Base-by-base conservation (phyloP, 1,284 basidiomycete species). In the Leccinum pachyderme region DNA sequence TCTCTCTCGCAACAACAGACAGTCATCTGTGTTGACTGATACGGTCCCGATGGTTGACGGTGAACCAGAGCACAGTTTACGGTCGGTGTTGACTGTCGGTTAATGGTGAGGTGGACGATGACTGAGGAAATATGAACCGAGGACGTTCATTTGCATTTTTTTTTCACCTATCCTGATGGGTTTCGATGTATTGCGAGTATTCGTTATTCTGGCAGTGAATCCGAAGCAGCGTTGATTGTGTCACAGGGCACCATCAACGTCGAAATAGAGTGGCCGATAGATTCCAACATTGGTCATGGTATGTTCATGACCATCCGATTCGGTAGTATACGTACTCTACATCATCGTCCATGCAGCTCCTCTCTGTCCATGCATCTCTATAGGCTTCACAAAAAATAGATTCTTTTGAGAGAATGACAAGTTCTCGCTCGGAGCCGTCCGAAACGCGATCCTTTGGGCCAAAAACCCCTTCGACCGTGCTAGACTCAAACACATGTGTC, bases 311-410 rank as follows among this genome's bases (percentile, higher is more conserved):
- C 88, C 86, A 89, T 25, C 82, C 82, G 57, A 90, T 87, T 50
- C 70, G 75, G 70, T 84, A 90, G 64, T 86, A 81, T 13, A 77
- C 74, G 62, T 90, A 90, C 63, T 81, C 73, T 48, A 81, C 80
- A 35, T 85, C 76, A 56, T 82, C 80, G 24, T 73, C 73, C 11
- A 11, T 22, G 37, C 43, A 44, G 33, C 29, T 52, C 69, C 68
- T 33, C 63, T 64, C 43, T 52, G 22, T 39, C n/a, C 18, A 18
- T n/a, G 27, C 48, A 32, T 53, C 58, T 13, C 66, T 72, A 33
- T 75, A 73, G 15, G 75, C 77, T 55, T 83, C 81, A 64, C 85
- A 87, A 12, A 78, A 47, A 15, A 89, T 76, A 0, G 66, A 72
- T 57, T 87, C 81, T 61, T 78, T 82, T 9, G 72, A 68, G 24